These are phyloP conservation scores for Apostasia shenzhenica DNA, from an alignment of 106 monocot genomes.

Conservation along the genomic window DNA sequence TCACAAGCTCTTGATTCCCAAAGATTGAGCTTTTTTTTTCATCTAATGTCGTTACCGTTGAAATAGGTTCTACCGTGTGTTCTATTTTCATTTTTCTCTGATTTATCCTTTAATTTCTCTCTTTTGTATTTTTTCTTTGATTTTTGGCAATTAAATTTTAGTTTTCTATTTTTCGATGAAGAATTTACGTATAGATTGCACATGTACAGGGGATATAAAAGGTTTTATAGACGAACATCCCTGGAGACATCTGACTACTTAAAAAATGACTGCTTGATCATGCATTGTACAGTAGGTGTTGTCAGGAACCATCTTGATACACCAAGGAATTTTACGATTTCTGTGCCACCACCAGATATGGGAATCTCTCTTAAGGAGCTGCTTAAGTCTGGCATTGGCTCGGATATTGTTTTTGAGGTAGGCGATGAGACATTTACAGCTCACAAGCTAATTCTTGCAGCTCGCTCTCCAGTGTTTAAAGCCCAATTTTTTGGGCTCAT, in stretches of 20 bases:
- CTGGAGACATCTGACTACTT: slow-evolving; percentile 36
- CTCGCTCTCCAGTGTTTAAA: slow-evolving; percentile 36
- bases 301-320: slow-evolving; percentile 25
- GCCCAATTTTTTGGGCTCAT: slow-evolving; percentile 43
- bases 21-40: no score
- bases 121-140: no score
- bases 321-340: slow-evolving; percentile 15
- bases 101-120: no score
- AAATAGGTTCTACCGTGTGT: no score
- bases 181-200: background rate
- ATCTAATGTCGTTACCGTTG: no score
- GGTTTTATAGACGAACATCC: slow-evolving; percentile 30
- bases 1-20: no score
- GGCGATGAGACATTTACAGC: slow-evolving; percentile 24
- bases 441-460: slow-evolving; percentile 33
- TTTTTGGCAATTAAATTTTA: no score
- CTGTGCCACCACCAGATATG: slow-evolving; percentile 26
- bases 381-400: slow-evolving; percentile 16
- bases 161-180: no score
- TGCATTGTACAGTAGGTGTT: slow-evolving; percentile 44
- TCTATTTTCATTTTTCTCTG: no score
- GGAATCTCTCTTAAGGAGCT: slow-evolving; percentile 17
- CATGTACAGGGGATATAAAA: slow-evolving; percentile 29
- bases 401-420: slow-evolving; percentile 31
- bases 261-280: slow-evolving; percentile 26